A percentile compares a stretch with the other conserved stretches of the same genome.
Evolutionary conservation across 169 alveolate species (phyloP).

Genomic region (Plasmodium falciparum): DNA sequence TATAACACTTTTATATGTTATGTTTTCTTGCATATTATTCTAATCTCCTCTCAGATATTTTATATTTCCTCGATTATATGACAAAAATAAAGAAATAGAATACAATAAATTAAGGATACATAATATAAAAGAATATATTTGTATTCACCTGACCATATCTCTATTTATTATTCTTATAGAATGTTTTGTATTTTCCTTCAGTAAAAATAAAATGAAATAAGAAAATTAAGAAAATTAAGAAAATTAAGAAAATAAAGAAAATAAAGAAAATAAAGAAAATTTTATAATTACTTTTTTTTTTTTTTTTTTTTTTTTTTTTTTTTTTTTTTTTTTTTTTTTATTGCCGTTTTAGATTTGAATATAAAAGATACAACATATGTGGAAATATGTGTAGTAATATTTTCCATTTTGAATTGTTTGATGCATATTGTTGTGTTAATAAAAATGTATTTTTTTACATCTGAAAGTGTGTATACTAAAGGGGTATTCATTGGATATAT

Average conservation of each 20-base stretch:
- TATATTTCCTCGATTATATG: conserved; percentile 49
- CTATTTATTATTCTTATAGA: conserved; percentile 45
- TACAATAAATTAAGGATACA: conserved; percentile 43
- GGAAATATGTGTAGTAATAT: conserved; percentile 46
- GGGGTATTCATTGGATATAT: conserved; percentile 47
- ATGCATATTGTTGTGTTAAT: conserved; percentile 70
- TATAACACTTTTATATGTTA: neutral
- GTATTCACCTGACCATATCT: conserved; percentile 44
- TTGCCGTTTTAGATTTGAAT: conserved; percentile 21
- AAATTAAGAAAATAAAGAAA: too few relatives aligned
- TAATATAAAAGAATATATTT: conserved; percentile 62
- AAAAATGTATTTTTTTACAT: conserved; percentile 36
- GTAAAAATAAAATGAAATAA: conserved; percentile 13
- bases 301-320: conserved; percentile 18
- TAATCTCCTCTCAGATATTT: conserved; percentile 13
- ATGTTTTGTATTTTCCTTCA: conserved; percentile 39
- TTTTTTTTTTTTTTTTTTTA: neutral
- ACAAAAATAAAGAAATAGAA: conserved; percentile 51
- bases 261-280: neutral
- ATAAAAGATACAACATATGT: conserved; percentile 35
- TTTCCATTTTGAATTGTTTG: conserved; percentile 69
- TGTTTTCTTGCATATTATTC: too few relatives aligned
- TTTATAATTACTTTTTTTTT: conserved; percentile 5
- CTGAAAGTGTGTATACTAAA: conserved; percentile 38
- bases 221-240: too few relatives aligned